Percentiles rank a stretch among this genome's conserved stretches.
Evolutionary conservation across 768 basidiomycete genomes (phyloP).

Genomic region (Termitomyces sp.): DNA sequence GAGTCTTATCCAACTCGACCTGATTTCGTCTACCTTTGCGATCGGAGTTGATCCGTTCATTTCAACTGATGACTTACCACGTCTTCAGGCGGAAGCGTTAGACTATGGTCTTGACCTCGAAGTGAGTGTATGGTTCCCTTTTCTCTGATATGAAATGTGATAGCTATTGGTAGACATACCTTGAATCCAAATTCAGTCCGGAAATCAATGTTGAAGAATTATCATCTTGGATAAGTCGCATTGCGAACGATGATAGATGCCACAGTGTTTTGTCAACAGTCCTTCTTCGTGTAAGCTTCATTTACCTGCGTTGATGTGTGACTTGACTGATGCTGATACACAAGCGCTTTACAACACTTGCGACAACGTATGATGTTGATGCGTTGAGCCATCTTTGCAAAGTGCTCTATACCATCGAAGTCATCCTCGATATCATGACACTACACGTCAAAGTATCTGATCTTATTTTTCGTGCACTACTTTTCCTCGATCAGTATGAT

Average conservation of each 20-base stretch:
- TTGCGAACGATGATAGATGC: constrained; percentile 50
- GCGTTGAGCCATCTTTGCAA: constrained; percentile 66
- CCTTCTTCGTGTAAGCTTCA: constrained; percentile 45
- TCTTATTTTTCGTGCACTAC: constrained; percentile 56
- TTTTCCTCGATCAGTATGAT: constrained; percentile 66
- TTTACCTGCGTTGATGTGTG: not conserved
- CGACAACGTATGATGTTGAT: constrained; percentile 57
- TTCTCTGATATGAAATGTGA: constrained; percentile 1
- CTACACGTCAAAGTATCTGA: constrained; percentile 61
- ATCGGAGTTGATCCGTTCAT: constrained; percentile 46
- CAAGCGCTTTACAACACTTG: constrained; percentile 55
- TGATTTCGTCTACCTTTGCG: constrained; percentile 51
- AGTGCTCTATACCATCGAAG: constrained; percentile 52
- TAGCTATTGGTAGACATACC: constrained; percentile 34
- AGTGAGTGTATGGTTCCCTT: constrained; percentile 28
- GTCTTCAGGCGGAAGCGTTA: constrained; percentile 52
- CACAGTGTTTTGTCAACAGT: constrained; percentile 55
- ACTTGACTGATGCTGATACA: not conserved
- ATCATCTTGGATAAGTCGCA: constrained; percentile 32
- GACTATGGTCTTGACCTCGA: constrained; percentile 56
- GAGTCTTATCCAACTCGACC: constrained; percentile 44
- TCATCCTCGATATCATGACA: constrained; percentile 61
- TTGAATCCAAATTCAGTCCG: constrained; percentile 51
- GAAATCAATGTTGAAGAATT: constrained; percentile 38
- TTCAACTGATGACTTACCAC: constrained; percentile 39